A percentile compares a stretch with the other conserved stretches of the same genome.
Evolutionary conservation across 2,329 filamentous ascomycete genomes (phyloP).

Genomic region (Aspergillus sp.): DNA sequence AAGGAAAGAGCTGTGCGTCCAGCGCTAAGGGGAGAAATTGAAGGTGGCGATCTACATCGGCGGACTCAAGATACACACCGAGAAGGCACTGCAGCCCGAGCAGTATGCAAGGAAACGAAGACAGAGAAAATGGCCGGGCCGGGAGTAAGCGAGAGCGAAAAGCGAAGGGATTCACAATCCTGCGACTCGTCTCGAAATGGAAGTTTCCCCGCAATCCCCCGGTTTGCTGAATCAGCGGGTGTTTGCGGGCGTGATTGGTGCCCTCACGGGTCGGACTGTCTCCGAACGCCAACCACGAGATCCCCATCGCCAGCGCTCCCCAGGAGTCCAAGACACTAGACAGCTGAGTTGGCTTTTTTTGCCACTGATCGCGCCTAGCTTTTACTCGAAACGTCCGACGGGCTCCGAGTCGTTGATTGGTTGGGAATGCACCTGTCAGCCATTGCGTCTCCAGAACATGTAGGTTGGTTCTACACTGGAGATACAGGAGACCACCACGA

Average conservation of each 20-base stretch:
- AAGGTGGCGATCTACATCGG: neutral
- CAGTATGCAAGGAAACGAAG: neutral
- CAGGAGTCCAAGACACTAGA: neutral
- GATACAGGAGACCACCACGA: too few relatives aligned
- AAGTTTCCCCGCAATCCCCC: slow-evolving; percentile 4
- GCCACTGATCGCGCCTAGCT: too few relatives aligned
- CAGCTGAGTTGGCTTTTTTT: neutral
- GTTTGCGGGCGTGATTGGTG: slow-evolving; percentile 1
- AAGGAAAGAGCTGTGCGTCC: slow-evolving; percentile 14
- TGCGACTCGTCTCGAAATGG: neutral
- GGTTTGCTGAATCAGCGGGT: neutral
- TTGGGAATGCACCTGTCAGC: too few relatives aligned
- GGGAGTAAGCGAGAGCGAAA: neutral
- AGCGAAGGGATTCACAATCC: neutral
- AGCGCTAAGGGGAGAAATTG: slow-evolving; percentile 13
- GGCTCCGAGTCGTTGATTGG: too few relatives aligned
- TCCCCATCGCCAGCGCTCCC: too few relatives aligned
- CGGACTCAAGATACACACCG: neutral
- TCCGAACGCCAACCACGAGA: neutral
- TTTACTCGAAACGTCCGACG: too few relatives aligned
- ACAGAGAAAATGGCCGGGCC: neutral
- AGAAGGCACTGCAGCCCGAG: neutral
- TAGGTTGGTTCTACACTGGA: too few relatives aligned
- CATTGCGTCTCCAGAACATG: too few relatives aligned
- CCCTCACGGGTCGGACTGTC: neutral